phyloP scores from a whole-genome alignment of 164 flowering plant genomes.

The Vitis rotundifolia region DNA sequence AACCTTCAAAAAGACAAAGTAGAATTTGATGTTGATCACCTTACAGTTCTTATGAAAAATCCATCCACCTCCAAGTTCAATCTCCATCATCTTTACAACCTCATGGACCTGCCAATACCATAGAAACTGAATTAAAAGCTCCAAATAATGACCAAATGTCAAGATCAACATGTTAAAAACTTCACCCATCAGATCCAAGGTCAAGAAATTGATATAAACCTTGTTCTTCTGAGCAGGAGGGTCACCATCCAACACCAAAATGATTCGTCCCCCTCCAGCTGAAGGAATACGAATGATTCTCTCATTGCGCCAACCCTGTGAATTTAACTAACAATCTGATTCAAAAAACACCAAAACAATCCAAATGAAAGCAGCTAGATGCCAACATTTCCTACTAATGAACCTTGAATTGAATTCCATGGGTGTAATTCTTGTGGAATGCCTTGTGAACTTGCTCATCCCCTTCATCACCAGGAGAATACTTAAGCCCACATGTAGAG shows the following conservation, averaged over 20 bases:
- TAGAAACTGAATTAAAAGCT: not conserved
- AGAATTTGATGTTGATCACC: conserved; percentile 33
- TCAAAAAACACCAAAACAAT: not conserved
- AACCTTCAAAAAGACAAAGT: not conserved
- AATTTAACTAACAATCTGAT: not conserved
- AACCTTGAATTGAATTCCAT: conserved; percentile 82
- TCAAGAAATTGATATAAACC: conserved; percentile 35
- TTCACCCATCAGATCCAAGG: not conserved
- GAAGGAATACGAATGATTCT: conserved; percentile 39
- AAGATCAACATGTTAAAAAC: not conserved
- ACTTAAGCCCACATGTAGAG: conserved; percentile 61
- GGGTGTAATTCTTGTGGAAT: conserved; percentile 67
- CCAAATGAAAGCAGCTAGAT: not conserved
- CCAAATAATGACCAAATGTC: not conserved
- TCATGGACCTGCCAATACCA: conserved; percentile 60
- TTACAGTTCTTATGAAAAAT: conserved; percentile 62
- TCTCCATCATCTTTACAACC: conserved; percentile 72
- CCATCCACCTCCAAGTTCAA: conserved; percentile 74
- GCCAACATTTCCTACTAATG: not conserved
- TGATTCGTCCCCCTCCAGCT: conserved; percentile 44
- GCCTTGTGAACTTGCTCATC: conserved; percentile 73
- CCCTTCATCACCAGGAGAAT: conserved; percentile 61
- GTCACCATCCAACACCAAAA: conserved; percentile 65
- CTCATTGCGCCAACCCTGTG: conserved; percentile 80
- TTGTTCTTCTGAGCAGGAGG: conserved; percentile 64